Evolutionary conservation across 305 asterid species (phyloP).

Genomic region (Salvia sclarea): DNA sequence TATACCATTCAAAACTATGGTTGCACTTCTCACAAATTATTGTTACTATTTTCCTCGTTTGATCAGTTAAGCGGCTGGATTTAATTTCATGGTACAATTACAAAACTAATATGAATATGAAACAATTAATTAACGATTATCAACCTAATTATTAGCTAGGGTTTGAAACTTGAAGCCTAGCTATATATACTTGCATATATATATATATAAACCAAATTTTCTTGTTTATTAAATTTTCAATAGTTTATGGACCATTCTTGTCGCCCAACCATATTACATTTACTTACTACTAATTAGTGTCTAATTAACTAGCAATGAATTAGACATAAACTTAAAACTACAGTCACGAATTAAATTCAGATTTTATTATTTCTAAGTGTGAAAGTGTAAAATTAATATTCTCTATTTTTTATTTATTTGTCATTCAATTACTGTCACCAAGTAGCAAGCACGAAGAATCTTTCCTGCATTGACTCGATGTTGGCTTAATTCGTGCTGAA

Average conservation of each 20-base stretch:
- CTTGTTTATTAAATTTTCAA: not conserved
- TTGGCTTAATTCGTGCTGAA: conserved; percentile 8
- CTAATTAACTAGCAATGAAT: not conserved
- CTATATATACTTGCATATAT: not conserved
- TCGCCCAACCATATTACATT: not conserved
- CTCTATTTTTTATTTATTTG: not conserved
- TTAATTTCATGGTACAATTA: not conserved
- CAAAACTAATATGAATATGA: not conserved
- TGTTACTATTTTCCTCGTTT: not conserved
- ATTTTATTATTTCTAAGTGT: too few relatives aligned
- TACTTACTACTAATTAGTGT: not conserved
- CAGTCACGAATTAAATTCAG: not conserved
- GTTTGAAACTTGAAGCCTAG: conserved; percentile 16
- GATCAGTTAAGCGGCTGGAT: not conserved
- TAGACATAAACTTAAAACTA: not conserved
- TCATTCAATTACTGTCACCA: conserved; percentile 3
- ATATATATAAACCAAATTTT: not conserved
- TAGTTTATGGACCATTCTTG: not conserved
- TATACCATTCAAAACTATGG: too few relatives aligned
- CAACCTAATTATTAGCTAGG: not conserved
- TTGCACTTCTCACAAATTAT: too few relatives aligned
- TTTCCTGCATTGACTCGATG: conserved; percentile 44
- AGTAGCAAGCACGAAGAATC: conserved; percentile 39
- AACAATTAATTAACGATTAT: not conserved
- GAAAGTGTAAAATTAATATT: too few relatives aligned